A percentile compares a stretch with the other conserved stretches of the same genome.
phyloP scores from a whole-genome alignment of 371 early-diverging fungal genomes.

The Lichtheimia hyalospora region DNA sequence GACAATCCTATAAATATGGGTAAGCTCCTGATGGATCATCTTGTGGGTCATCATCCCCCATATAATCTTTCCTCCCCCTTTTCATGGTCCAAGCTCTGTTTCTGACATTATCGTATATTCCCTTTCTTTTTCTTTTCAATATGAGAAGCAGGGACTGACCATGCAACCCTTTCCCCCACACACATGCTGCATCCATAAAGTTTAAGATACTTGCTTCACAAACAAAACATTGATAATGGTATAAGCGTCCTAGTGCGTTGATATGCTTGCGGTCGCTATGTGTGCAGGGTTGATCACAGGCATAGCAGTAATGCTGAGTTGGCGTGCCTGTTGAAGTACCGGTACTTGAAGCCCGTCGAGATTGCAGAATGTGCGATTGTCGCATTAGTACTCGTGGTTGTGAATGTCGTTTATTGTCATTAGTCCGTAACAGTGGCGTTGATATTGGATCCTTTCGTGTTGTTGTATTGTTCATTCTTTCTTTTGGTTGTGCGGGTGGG shows the following conservation, averaged over 20 bases:
- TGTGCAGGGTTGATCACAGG: conserved; percentile 10
- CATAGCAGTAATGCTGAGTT: conserved; percentile 13
- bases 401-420: neutral
- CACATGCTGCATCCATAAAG: neutral
- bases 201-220: conserved; percentile 17
- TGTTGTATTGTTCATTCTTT: neutral
- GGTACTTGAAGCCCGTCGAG: conserved; percentile 7
- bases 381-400: neutral
- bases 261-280: conserved; percentile 13
- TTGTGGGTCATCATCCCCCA: neutral
- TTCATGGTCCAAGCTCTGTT: neutral
- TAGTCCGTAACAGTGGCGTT: too few relatives aligned
- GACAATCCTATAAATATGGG: conserved; percentile 15
- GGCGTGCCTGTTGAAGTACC: neutral
- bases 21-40: neutral
- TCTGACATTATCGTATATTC: neutral
- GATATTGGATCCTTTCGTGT: neutral
- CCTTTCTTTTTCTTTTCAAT: neutral
- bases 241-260: conserved; percentile 12
- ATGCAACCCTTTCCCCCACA: neutral
- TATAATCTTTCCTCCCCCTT: neutral
- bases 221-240: conserved; percentile 18
- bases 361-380: neutral
- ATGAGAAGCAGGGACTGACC: too few relatives aligned
- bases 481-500: conserved; percentile 4